Evolutionary conservation across 768 basidiomycete genomes (phyloP), one percentile per base, ranked within the genome.

Genomic region (Mycena amicta): DNA sequence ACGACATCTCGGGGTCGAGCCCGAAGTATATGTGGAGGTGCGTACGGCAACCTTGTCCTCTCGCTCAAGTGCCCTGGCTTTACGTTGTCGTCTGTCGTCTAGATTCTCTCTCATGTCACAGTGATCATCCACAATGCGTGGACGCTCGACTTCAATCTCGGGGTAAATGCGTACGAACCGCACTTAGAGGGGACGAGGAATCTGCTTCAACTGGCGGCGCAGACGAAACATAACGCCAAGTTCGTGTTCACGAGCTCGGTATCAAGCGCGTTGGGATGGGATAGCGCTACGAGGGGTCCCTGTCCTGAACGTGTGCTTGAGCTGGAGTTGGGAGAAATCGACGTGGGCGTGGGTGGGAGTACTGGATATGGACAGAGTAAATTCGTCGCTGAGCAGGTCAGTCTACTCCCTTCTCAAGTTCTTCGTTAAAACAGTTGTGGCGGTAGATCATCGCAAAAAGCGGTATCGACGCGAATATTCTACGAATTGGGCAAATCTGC

Each of bases 121-220:
- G n/a, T n/a, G n/a, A 37, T 37, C 8, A 37, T 37, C 33, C 33
- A 37, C 33, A 37, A 37, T 18, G 33, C 33, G 1, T 79, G 75
- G 79, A 60, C 69, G 11, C 65, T 81, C 3, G 71, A 81, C 49
- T 80, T 80, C 61, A 79, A 80, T 31, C 58, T 74, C 5, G 66
- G 73, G 0, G 62, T 80, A 3, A 30, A 57, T 0, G 77, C 77
- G 1, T 79, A 73, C 55, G 74, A 79, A 53, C 61, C 72, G 0
- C 70, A 74, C 39, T 56, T 81, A 33, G 68, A 67, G 1, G 74
- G 73, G 3, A 69, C 67, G 2, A 57, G 73, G 25, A 64, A 71
- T 28, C 57, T 77, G 22, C 11, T 37, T 18, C 11, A 37, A 8
- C 33, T 37, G 11, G 33, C 33, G 18, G 11, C 18, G 11, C 18